Percentiles rank a stretch among this genome's conserved stretches.
phyloP scores from a whole-genome alignment of 225 moss, liverwort and hornwort genomes.

The Antitrichia curtipendula region DNA sequence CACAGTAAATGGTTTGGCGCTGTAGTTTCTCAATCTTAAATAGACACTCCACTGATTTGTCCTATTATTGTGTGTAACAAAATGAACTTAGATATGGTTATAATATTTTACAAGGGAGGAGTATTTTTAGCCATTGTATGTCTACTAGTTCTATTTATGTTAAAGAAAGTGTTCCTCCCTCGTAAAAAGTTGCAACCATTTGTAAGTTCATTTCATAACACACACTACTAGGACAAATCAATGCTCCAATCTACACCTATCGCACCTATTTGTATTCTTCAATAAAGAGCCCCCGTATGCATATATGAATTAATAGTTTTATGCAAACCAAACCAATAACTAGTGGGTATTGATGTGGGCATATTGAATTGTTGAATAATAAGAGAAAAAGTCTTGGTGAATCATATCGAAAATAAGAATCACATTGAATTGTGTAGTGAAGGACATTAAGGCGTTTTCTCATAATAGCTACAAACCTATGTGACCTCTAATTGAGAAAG shows the following conservation, averaged over 20 bases:
- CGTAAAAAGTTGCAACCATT: background rate
- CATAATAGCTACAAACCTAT: background rate
- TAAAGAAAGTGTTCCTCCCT: background rate
- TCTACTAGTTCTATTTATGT: background rate
- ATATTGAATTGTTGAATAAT: no score
- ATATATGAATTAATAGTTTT: background rate
- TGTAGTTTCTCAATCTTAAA: background rate
- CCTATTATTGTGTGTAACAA: background rate
- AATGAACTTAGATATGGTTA: background rate
- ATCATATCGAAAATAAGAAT: no score
- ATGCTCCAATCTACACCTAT: background rate
- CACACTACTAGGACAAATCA: background rate
- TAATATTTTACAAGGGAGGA: background rate
- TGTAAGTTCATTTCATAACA: background rate
- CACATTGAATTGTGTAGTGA: accelerated
- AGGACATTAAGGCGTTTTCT: background rate
- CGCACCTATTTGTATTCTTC: background rate
- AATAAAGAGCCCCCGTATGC: background rate
- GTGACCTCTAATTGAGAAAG: background rate
- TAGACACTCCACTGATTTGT: background rate
- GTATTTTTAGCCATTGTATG: background rate
- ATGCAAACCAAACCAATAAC: background rate
- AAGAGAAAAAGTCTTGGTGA: background rate
- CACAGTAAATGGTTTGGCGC: no score
- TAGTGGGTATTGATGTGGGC: no score